Evolutionary conservation across 306 rosid species (phyloP), one percentile per base, ranked within the genome.

Genomic region (Comarum palustre): DNA sequence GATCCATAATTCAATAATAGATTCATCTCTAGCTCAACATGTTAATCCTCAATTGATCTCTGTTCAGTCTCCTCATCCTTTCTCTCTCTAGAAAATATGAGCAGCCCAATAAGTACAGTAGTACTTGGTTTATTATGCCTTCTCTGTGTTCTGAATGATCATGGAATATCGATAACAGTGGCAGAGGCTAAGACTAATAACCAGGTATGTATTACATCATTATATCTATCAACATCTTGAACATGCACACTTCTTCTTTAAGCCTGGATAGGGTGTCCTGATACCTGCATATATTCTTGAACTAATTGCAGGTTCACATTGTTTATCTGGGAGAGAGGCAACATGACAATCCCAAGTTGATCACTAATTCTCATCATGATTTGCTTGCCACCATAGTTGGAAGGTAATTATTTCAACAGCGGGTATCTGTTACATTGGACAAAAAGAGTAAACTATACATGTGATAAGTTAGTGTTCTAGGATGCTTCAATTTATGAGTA

Each of bases 311-410:
- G 87, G 81, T 86, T 76, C 82, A 86, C 69, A 82, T 86, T 41
- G 83, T 81, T 43, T 75, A 81, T 73, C 75, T 86, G 75, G 83
- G 84, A 54, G 82, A 68, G 64, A 79, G 69, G 77, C 84, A 72
- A 75, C 79, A 79, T n/a, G 71, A 65, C 34, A 79, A 86, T 69
- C 82, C 87, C 38, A 42, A 62, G 76, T 48, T 75, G 59, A 77
- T 78, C 76, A 47, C 73, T 2, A 82, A 75, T 47, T 69, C 82
- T 42, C 88, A 86, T 64, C 86, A 77, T 46, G 57, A 75, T 64
- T 71, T 83, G 57, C 90, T 86, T 51, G 73, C 76, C 71, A 61
- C 79, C 15, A 36, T 59, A 29, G 60, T 77, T 29, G 84, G 81
- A 68, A 76, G 84, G 84, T 80, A 75, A 29, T 6, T 60, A 31